A percentile compares a stretch with the other conserved stretches of the same genome.
Evolutionary conservation across 768 basidiomycete species (phyloP).

Genomic region (Mycena leptocephala): DNA sequence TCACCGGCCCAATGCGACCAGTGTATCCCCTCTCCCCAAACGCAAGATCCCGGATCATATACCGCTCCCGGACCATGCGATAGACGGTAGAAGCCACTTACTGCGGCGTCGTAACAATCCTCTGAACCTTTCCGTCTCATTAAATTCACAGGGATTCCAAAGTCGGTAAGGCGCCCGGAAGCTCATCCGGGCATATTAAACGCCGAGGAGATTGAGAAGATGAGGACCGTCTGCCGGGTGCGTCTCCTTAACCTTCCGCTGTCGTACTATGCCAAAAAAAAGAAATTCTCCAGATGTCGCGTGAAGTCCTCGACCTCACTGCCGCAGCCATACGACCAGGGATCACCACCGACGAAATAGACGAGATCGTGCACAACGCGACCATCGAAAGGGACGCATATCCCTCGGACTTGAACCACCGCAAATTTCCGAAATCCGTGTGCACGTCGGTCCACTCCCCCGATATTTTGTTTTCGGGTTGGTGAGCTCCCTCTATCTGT

Average conservation of each 20-base stretch:
- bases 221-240: constrained; percentile 90
- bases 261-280: background rate
- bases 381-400: constrained; percentile 92
- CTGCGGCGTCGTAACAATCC: constrained; percentile 16
- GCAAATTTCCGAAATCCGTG: no score
- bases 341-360: constrained; percentile 95
- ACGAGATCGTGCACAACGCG: constrained; percentile 94
- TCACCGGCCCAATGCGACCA: constrained; percentile 86
- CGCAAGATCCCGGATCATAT: constrained; percentile 89
- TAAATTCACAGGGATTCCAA: constrained; percentile 67
- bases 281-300: constrained; percentile 76
- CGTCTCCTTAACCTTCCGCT: constrained; percentile 50
- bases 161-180: constrained; percentile 68
- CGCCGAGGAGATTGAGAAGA: constrained; percentile 87
- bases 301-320: no score
- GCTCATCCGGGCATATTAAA: constrained; percentile 79
- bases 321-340: constrained; percentile 91
- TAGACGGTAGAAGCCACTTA: constrained; percentile 53
- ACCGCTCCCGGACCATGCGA: constrained; percentile 90
- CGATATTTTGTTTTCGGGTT: background rate
- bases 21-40: constrained; percentile 90
- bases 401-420: no score
- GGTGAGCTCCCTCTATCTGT: background rate
- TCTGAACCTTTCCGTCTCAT: constrained; percentile 17
- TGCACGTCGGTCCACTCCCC: no score